Conservation (phyloP, 257 asterid species). For the Nyctanthes arbortristis region DNA sequence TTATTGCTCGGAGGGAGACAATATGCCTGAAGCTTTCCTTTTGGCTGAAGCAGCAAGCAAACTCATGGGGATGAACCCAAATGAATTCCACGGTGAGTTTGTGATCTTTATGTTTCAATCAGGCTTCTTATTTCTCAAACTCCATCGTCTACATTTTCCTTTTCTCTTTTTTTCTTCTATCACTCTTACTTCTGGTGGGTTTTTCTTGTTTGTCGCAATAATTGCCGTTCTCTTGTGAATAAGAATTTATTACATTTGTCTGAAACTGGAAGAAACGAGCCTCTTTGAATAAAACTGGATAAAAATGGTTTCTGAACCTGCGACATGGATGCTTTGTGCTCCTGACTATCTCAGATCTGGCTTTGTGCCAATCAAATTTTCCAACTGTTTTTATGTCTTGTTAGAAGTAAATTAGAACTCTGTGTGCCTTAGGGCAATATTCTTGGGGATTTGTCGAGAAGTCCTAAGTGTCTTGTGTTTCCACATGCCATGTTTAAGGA, state of each 20-base stretch:
- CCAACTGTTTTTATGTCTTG: not conserved
- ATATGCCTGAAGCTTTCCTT: constrained; percentile 81
- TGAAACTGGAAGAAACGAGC: not conserved
- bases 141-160: not conserved
- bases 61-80: constrained; percentile 47
- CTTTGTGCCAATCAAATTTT: not conserved
- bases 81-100: constrained; percentile 52
- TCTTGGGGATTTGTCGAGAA: not conserved
- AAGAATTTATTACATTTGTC: not conserved
- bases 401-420: constrained; percentile 2
- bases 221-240: not conserved
- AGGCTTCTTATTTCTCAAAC: not conserved
- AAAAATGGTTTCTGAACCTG: not conserved
- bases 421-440: not conserved
- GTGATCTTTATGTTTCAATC: constrained; percentile 12
- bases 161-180: not conserved
- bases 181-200: not conserved
- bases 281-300: not conserved
- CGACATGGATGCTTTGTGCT: not conserved
- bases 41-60: constrained; percentile 82
- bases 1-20: constrained; percentile 99
- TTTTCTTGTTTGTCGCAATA: not conserved
- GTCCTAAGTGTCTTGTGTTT: not conserved
- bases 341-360: not conserved
- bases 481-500: not conserved